Evolutionary conservation across 805 yeast genomes (phyloP), one percentile per base, ranked within the genome.

Genomic region (Sugiyamaella smithiae): DNA sequence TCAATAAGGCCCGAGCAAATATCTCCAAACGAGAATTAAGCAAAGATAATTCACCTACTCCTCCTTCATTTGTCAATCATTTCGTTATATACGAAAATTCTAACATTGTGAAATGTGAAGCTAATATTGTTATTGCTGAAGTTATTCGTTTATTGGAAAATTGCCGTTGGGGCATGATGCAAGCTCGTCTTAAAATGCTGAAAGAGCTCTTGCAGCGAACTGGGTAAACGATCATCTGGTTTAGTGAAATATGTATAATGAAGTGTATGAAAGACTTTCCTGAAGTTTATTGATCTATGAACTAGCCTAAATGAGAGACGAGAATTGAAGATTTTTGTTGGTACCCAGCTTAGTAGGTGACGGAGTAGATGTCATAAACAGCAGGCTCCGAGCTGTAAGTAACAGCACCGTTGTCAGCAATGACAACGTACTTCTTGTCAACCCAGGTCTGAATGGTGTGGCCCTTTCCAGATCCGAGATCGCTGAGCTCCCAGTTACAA

Each of bases 141-240:
- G 49, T 50, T 11, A 16, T 42, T 6, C 35, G 43, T 8, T 33
- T 55, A 12, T 37, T 55, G 25, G 43, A 31, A 38, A 43, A 49
- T 19, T 46, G 52, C 11, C 40, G 48, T 37, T 55, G 58, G 58
- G 55, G 58, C 2, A 51, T 55, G 20, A 42, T 44, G 38, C 44
- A 33, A 23, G 29, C 29, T 22, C 20, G 47, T 4, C 24, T 44
- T 6, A 6, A 23, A 23, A 37, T 37, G 41, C 26, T 37, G 14
- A 22, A 23, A 17, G 41, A 37, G 8, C 28, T 37, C 2, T 22
- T 37, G 33, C 33, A 29, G 7, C 12, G 33, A 29, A 16, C 33
- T n/a, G 11, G 12, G 31, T 26, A 16, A 29, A 29, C 14, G 14
- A 29, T 3, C 3, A n/a, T n/a, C n/a, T n/a, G n/a, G n/a, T n/a